These are phyloP conservation scores for Collybiopsis confluens DNA, from an alignment of 768 basidiomycete genomes.

Conservation along the genomic window DNA sequence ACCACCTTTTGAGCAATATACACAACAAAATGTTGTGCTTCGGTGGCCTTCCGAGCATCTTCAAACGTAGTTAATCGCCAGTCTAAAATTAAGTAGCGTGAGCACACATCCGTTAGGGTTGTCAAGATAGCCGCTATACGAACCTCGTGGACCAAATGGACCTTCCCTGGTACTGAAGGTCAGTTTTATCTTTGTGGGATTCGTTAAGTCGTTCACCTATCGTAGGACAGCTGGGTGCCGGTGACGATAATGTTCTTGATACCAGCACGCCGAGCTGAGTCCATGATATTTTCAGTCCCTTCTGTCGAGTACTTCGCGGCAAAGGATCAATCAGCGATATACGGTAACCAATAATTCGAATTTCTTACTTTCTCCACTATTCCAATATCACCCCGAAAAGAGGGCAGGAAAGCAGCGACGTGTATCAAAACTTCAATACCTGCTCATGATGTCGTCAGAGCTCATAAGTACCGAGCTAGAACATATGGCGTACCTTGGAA, in stretches of 20 bases:
- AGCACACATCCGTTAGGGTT: background rate
- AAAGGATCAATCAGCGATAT: background rate
- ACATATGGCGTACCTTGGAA: background rate
- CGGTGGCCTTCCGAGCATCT: background rate
- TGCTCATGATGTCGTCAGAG: constrained; percentile 12
- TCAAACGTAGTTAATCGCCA: constrained; percentile 7
- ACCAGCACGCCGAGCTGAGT: constrained; percentile 1
- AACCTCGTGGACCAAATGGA: constrained; percentile 6
- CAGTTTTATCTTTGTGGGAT: too few species aligned
- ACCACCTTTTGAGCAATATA: constrained; percentile 24
- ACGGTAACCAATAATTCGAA: background rate
- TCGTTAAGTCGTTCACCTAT: too few species aligned
- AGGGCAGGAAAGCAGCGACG: constrained; percentile 19
- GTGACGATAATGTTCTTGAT: constrained; percentile 5
- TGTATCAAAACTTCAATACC: constrained; percentile 35
- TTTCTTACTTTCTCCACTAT: background rate
- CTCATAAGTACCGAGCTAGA: background rate
- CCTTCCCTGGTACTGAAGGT: too few species aligned
- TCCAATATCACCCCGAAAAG: constrained; percentile 4
- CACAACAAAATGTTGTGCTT: constrained; percentile 2
- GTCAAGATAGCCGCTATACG: background rate
- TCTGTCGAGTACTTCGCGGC: background rate
- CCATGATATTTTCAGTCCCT: constrained; percentile 3
- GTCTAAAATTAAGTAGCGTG: background rate
- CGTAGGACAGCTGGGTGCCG: constrained; percentile 4